phyloP scores from a whole-genome alignment of 257 asterid species.

The Mitragyna speciosa region DNA sequence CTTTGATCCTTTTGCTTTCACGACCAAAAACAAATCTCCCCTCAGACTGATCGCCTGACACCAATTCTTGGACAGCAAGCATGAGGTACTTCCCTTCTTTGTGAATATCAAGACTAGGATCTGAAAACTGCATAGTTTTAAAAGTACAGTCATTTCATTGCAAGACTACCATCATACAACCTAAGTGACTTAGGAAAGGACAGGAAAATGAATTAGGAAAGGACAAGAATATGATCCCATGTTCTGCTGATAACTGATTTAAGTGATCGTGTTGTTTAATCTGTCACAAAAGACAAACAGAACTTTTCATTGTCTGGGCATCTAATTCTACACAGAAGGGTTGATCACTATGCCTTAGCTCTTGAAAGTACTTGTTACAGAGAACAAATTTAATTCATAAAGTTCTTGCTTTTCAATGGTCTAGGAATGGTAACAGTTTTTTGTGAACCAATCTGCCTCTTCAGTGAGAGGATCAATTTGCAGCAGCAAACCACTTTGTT shows the following conservation, averaged over 20 bases:
- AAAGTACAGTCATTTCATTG: conserved; percentile 2
- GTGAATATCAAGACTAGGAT: conserved; percentile 80
- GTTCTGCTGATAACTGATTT: not conserved
- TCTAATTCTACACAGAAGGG: not conserved
- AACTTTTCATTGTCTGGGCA: not conserved
- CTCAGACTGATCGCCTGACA: conserved; percentile 85
- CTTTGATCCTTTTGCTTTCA: conserved; percentile 64
- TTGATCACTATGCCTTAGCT: not conserved
- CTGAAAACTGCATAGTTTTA: conserved; percentile 57
- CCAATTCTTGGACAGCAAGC: conserved; percentile 89
- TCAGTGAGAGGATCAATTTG: not conserved
- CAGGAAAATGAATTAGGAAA: not conserved
- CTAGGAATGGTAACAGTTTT: no score
- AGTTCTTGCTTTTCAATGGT: not conserved
- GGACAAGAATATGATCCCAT: no score
- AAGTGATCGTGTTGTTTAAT: not conserved
- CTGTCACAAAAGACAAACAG: not conserved
- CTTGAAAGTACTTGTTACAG: not conserved
- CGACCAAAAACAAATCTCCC: conserved; percentile 97
- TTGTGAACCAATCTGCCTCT: not conserved
- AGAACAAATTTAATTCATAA: not conserved
- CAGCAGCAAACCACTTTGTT: not conserved
- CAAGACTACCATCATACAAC: conserved; percentile 8
- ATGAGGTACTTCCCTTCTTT: conserved; percentile 92
- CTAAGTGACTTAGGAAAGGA: not conserved